Conservation (phyloP, 805 yeast genomes). For the Kluyveromyces starmeri region DNA sequence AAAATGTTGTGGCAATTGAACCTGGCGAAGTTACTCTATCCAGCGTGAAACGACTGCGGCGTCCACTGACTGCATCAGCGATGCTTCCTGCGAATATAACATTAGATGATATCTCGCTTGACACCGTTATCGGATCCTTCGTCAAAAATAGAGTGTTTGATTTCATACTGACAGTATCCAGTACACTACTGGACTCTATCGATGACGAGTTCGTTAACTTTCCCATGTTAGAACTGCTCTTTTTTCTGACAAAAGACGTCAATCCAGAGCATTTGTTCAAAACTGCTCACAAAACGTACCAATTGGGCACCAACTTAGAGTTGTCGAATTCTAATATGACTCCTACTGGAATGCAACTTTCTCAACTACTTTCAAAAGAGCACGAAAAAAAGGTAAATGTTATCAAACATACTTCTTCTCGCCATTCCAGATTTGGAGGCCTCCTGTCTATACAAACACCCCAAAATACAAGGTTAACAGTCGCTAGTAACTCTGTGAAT, state of each 20-base stretch:
- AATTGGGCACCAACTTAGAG: conserved; percentile 1
- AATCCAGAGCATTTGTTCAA: conserved; percentile 25
- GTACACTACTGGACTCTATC: conserved; percentile 55
- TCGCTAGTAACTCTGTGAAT: conserved; percentile 67
- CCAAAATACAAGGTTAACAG: conserved; percentile 48
- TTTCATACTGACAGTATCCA: conserved; percentile 61
- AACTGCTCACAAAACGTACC: conserved; percentile 1
- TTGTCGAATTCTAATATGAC: conserved; percentile 11
- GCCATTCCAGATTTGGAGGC: conserved; percentile 92
- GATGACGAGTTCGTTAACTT: conserved; percentile 52
- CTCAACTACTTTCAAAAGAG: conserved; percentile 53
- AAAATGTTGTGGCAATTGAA: conserved; percentile 72
- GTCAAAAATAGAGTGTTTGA: conserved; percentile 64
- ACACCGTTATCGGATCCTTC: conserved; percentile 48
- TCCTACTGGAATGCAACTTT: conserved; percentile 35
- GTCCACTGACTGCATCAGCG: conserved; percentile 24
- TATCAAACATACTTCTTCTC: conserved; percentile 45
- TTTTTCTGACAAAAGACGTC: conserved; percentile 51
- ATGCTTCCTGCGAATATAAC: conserved; percentile 48
- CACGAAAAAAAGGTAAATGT: conserved; percentile 41
- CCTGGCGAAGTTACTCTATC: conserved; percentile 52
- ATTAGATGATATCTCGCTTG: conserved; percentile 59
- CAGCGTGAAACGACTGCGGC: conserved; percentile 30
- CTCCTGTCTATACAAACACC: conserved; percentile 61
- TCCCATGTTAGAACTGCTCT: conserved; percentile 60